Evolutionary conservation across 768 basidiomycete species (phyloP).

Genomic region (Porpolomopsis calyptriformis): DNA sequence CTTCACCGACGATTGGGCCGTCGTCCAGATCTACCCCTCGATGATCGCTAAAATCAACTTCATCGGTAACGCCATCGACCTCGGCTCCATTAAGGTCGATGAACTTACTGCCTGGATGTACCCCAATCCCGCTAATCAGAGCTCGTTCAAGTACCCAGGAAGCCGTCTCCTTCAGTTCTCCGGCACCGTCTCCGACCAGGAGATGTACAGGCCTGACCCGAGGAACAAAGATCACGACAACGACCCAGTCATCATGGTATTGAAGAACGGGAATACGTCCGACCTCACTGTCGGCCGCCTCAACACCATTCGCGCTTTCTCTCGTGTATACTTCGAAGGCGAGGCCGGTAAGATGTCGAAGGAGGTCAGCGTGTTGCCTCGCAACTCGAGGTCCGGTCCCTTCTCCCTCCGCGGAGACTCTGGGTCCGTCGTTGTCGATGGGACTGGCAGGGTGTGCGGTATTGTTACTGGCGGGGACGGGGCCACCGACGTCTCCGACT

Average conservation of each 20-base stretch:
- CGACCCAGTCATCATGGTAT: slow-evolving; percentile 17
- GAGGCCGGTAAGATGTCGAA: neutral
- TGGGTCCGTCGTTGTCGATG: neutral
- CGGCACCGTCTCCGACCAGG: slow-evolving; percentile 15
- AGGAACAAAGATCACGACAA: slow-evolving; percentile 12
- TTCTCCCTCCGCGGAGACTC: neutral
- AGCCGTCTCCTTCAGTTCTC: slow-evolving; percentile 16
- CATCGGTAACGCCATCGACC: slow-evolving; percentile 1
- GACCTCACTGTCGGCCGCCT: slow-evolving; percentile 16
- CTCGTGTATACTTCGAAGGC: slow-evolving; percentile 11
- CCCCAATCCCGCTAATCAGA: neutral
- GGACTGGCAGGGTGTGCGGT: neutral
- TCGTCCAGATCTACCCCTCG: neutral
- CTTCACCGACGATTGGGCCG: neutral
- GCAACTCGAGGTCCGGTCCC: neutral
- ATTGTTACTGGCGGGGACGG: slow-evolving; percentile 1
- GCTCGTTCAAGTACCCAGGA: slow-evolving; percentile 12
- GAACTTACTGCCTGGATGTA: neutral
- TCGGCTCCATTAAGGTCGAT: neutral
- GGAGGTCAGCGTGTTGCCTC: neutral
- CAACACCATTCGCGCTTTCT: slow-evolving; percentile 14
- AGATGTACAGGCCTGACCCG: slow-evolving; percentile 14
- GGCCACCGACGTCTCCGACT: neutral
- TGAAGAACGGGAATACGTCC: slow-evolving; percentile 21
- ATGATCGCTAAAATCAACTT: neutral